Percentiles rank a stretch among this genome's conserved stretches.
Evolutionary conservation across 345 rosid genomes (phyloP).

Genomic region (Conringia planisiliqua): DNA sequence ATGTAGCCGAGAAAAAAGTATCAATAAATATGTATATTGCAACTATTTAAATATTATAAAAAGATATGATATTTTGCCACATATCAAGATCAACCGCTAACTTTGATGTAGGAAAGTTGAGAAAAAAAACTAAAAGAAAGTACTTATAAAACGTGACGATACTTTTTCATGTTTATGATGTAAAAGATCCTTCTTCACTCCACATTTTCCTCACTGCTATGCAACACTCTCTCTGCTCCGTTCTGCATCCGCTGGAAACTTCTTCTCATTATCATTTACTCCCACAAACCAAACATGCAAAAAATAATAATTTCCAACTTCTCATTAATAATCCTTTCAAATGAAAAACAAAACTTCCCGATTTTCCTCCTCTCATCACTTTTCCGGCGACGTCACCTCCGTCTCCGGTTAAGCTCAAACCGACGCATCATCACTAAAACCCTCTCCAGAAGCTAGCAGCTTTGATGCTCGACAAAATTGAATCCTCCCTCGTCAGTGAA

Average conservation of each 20-base stretch:
- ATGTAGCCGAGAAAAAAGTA: too few species aligned
- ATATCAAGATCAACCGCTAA: background rate
- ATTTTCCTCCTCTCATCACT: constrained; percentile 12
- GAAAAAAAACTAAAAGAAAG: background rate
- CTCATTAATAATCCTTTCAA: constrained; percentile 20
- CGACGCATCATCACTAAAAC: constrained; percentile 43
- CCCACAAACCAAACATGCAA: constrained; percentile 14
- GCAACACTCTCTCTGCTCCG: constrained; percentile 30
- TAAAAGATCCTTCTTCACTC: too few species aligned
- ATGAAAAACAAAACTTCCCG: constrained; percentile 9
- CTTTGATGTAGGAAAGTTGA: background rate
- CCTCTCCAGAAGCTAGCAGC: constrained; percentile 52
- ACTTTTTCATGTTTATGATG: background rate
- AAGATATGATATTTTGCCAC: constrained; percentile 1
- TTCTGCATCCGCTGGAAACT: constrained; percentile 7
- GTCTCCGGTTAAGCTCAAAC: constrained; percentile 9
- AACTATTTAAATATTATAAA: too few species aligned
- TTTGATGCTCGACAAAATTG: constrained; percentile 53
- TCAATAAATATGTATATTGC: too few species aligned
- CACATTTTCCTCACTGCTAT: constrained; percentile 3
- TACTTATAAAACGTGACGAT: constrained; percentile 18
- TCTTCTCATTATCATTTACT: background rate
- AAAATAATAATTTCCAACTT: background rate
- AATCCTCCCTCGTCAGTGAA: constrained; percentile 42
- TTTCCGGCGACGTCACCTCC: constrained; percentile 18